Conservation (phyloP, 2,329 filamentous ascomycete genomes). For the Ceratocystis papillata region DNA sequence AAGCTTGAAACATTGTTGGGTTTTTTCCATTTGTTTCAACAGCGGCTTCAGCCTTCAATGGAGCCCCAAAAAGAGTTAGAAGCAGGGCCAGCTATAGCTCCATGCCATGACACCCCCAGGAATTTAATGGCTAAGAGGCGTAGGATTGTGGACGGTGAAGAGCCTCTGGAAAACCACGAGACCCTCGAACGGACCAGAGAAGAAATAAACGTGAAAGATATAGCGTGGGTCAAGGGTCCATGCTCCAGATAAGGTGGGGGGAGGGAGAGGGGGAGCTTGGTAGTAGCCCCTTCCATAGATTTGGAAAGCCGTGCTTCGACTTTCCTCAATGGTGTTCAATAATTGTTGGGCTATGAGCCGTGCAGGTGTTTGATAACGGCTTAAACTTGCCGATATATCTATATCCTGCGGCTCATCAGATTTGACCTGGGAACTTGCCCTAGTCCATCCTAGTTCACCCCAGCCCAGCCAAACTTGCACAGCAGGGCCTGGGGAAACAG, state of each 20-base stretch:
- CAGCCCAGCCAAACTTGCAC: not conserved
- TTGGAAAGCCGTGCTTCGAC: not conserved
- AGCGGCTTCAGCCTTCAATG: not conserved
- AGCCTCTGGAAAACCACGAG: not conserved
- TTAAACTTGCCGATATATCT: not conserved
- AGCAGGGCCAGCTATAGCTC: not conserved
- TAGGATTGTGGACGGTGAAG: not conserved
- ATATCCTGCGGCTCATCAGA: not conserved
- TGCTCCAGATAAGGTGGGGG: not conserved
- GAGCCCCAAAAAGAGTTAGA: not conserved
- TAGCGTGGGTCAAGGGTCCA: not conserved
- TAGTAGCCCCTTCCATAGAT: not conserved
- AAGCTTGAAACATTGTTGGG: not conserved
- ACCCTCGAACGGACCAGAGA: not conserved
- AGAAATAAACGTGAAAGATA: not conserved
- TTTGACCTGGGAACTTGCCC: not conserved
- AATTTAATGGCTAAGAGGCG: not conserved
- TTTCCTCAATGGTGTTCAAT: not conserved
- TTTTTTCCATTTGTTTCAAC: not conserved
- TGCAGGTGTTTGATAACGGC: not conserved
- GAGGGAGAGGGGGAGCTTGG: not conserved
- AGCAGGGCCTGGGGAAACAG: not conserved
- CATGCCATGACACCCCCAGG: conserved; percentile 2
- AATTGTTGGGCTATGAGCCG: not conserved
- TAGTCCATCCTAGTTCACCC: too few relatives aligned